Conservation (phyloP, 306 rosid genomes). For the Castanea crenata region DNA sequence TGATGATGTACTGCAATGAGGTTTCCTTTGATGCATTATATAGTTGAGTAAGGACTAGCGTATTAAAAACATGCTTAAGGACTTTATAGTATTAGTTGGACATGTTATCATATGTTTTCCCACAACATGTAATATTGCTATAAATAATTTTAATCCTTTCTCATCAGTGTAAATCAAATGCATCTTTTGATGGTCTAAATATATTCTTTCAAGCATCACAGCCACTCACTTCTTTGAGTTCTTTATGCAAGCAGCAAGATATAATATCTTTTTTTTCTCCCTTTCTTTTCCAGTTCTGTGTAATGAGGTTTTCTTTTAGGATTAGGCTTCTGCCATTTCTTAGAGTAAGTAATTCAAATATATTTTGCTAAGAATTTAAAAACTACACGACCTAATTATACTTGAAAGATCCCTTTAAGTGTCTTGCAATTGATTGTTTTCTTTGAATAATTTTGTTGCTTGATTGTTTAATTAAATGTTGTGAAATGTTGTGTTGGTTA, state of each 20-base stretch:
- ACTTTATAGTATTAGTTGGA: neutral
- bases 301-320: neutral
- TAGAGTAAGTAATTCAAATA: neutral
- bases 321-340: neutral
- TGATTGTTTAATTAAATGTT: neutral
- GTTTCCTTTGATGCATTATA: neutral
- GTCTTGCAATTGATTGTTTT: neutral
- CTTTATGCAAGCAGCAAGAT: neutral
- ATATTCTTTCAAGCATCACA: neutral
- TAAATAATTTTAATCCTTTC: neutral
- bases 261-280: neutral
- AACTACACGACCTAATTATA: neutral
- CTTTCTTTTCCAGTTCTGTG: neutral
- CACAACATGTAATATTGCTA: neutral
- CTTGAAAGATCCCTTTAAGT: no score
- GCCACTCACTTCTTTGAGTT: neutral
- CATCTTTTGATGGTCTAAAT: neutral
- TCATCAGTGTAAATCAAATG: neutral
- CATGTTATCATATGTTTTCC: neutral
- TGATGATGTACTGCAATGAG: neutral
- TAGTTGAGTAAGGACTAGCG: neutral
- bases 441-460: constrained; percentile 17
- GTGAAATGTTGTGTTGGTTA: neutral
- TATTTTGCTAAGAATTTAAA: neutral
- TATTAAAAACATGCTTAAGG: neutral